Base-by-base conservation (phyloP, 208 protist species). In the Histomonas meleagridis region DNA sequence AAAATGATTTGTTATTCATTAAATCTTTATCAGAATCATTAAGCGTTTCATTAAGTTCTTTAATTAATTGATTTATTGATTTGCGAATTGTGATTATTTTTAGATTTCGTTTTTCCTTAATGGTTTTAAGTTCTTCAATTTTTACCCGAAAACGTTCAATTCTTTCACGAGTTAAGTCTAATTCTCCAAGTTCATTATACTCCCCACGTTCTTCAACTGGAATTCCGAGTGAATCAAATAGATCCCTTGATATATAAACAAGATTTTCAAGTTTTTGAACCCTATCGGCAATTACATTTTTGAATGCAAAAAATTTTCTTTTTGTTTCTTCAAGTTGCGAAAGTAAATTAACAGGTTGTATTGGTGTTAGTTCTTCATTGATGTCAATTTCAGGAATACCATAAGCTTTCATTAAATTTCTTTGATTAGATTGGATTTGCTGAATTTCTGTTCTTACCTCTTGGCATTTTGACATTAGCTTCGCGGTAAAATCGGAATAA, bases 211-310 rank as follows among this genome's bases (percentile, higher is more conserved):
- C 46, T 49, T 86, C 76, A 3, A 18, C 3, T 38, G 40, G 40
- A 57, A 55, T 46, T 16, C 55, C 76, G 1, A 86, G 55, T 38
- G 35, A 1, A 38, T 86, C 76, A 48, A 86, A 86, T 7, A 86
- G 46, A 46, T 86, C 76, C 1, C 55, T 86, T 12, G 40, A 32
- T 14, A 86, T 46, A 14, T 51, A 26, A n/a, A 86, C 32, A 18
- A 86, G 32, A 14, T 46, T 86, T 55, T 86, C 76, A 48, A 86
- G 51, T 86, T 86, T 86, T 51, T 86, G 40, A 23, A 86, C 76
- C 38, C 46, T 40, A 26, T 86, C 76, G 4, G 76, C 23, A 86
- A 86, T 86, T 55, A 57, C 46, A 1, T 55, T 14, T 86, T 86
- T 86, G 16, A 86, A 86, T 26, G 14, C 16, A 57, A 57, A 40